phyloP scores from a whole-genome alignment of 78 protist genomes.

The Cavenderia fasciculata region DNA sequence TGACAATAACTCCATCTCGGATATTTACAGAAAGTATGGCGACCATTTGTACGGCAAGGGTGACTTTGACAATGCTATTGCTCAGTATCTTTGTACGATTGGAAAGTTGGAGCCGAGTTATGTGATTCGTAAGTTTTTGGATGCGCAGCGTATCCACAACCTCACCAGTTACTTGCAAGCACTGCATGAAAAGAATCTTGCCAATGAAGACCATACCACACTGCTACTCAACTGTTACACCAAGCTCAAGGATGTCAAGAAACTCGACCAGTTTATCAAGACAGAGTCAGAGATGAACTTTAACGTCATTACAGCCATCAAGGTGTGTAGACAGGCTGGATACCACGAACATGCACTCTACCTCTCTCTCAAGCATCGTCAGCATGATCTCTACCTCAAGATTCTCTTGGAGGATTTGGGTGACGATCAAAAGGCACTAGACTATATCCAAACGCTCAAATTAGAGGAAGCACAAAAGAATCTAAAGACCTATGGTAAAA shows the following conservation, averaged over 20 bases:
- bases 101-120: constrained; percentile 97
- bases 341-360: constrained; percentile 90
- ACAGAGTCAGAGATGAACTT: constrained; percentile 82
- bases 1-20: constrained; percentile 85
- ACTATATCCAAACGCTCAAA: constrained; percentile 77
- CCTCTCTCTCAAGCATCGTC: constrained; percentile 73
- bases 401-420: constrained; percentile 88
- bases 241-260: constrained; percentile 90
- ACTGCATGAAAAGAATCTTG: constrained; percentile 88
- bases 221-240: constrained; percentile 97
- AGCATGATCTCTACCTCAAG: constrained; percentile 89
- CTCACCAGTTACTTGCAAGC: constrained; percentile 93
- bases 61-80: constrained; percentile 93
- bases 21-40: constrained; percentile 93
- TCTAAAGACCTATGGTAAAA: constrained; percentile 89
- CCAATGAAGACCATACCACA: constrained; percentile 95
- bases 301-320: constrained; percentile 95
- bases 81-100: constrained; percentile 94
- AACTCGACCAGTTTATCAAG: constrained; percentile 91
- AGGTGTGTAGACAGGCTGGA: constrained; percentile 92
- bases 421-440: constrained; percentile 82
- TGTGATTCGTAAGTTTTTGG: constrained; percentile 96
- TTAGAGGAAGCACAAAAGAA: constrained; percentile 77
- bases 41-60: constrained; percentile 92
- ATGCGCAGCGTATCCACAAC: constrained; percentile 95